These are phyloP conservation scores for Gynostemma pentaphyllum DNA, from an alignment of 306 rosid genomes.

Conservation along the genomic window DNA sequence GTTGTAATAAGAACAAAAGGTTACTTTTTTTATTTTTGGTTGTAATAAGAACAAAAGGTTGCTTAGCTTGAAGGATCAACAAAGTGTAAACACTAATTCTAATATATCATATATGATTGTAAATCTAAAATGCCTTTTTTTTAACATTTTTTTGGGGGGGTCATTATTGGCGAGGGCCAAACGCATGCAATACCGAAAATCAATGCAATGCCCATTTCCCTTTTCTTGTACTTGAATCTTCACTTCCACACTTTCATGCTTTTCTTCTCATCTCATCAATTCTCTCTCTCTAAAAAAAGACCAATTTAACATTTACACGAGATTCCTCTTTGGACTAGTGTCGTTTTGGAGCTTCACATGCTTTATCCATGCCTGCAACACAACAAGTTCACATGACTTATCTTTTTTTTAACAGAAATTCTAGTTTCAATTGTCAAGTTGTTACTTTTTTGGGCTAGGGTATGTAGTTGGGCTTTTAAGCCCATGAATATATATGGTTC, in stretches of 20 bases:
- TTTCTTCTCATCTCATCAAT: conserved; percentile 9
- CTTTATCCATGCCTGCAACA: background rate
- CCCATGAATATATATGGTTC: too few relatives aligned
- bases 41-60: too few relatives aligned
- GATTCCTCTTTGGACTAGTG: conserved; percentile 6
- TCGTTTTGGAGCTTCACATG: conserved; percentile 14
- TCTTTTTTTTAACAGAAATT: background rate
- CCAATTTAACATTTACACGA: conserved; percentile 4
- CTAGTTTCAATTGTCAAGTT: background rate
- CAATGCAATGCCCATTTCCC: conserved; percentile 10
- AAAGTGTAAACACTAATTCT: too few relatives aligned
- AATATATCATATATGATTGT: too few relatives aligned
- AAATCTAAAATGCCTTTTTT: too few relatives aligned
- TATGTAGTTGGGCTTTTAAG: background rate
- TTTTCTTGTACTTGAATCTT: conserved; percentile 1
- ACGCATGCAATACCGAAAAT: conserved; percentile 35
- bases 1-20: too few relatives aligned
- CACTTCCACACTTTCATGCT: conserved; percentile 2
- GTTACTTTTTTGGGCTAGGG: background rate
- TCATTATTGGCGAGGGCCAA: conserved; percentile 27
- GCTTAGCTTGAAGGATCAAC: conserved; percentile 58
- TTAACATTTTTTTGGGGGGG: background rate
- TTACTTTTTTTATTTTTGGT: too few relatives aligned
- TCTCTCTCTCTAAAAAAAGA: background rate
- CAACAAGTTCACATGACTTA: conserved; percentile 6